These are phyloP conservation scores for Triticum urartu DNA, from an alignment of 176 grass and related monocot genomes.

Conservation along the genomic window DNA sequence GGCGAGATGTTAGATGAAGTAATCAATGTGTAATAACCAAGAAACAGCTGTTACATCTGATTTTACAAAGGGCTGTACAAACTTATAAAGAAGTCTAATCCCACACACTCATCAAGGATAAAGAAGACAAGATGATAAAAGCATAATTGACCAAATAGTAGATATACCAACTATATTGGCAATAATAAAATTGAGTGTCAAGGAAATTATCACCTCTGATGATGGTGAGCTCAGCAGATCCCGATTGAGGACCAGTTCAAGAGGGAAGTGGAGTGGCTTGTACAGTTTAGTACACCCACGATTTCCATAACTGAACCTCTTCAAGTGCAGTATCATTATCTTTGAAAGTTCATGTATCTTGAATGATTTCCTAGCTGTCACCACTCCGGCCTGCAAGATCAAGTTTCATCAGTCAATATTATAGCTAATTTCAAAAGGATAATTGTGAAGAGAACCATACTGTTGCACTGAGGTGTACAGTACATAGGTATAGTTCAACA, in stretches of 20 bases:
- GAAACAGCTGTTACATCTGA: background rate
- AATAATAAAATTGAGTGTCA: background rate
- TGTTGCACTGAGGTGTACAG: background rate
- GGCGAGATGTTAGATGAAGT: background rate
- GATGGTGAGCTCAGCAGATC: constrained; percentile 63
- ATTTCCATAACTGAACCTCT: constrained; percentile 90
- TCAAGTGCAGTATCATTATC: constrained; percentile 94
- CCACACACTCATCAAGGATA: background rate
- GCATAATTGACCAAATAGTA: background rate
- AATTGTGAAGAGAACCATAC: background rate
- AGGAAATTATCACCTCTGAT: constrained; percentile 46
- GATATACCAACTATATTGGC: background rate
- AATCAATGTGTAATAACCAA: background rate
- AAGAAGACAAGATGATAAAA: background rate
- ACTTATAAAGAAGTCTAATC: background rate
- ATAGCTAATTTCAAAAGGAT: constrained; percentile 8
- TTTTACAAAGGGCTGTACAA: background rate
- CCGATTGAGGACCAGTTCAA: constrained; percentile 59
- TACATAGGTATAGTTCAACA: background rate
- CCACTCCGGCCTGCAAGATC: constrained; percentile 71
- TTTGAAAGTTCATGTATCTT: constrained; percentile 70
- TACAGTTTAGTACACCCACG: constrained; percentile 71
- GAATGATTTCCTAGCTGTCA: constrained; percentile 71
- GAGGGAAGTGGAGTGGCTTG: constrained; percentile 71
- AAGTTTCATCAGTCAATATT: constrained; percentile 7